These are phyloP conservation scores for Rosa multiflora DNA, from an alignment of 306 rosid species.

Conservation along the genomic window DNA sequence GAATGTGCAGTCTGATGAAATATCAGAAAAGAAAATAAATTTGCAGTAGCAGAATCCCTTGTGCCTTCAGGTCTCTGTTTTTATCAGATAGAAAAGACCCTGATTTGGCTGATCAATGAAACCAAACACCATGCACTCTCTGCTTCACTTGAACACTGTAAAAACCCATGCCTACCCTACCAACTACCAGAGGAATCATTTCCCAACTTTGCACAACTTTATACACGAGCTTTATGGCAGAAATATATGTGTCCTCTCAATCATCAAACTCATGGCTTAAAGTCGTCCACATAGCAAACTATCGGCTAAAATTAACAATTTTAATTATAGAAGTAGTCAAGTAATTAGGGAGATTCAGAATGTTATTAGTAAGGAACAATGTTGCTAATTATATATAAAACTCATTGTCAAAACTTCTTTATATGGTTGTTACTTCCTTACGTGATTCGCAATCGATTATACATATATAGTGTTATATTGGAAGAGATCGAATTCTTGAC, in stretches of 20 bases:
- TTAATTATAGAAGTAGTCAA: background rate
- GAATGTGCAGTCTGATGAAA: conserved; percentile 1
- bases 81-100: conserved; percentile 5
- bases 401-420: too few species aligned
- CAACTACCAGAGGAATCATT: background rate
- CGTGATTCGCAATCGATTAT: too few species aligned
- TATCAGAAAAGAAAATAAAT: background rate
- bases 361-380: too few species aligned
- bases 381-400: too few species aligned
- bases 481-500: too few species aligned
- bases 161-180: too few species aligned
- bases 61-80: background rate
- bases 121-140: background rate
- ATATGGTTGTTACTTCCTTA: too few species aligned
- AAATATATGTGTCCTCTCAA: background rate
- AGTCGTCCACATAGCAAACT: background rate
- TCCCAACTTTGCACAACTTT: background rate
- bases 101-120: conserved; percentile 19
- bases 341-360: background rate
- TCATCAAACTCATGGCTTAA: background rate
- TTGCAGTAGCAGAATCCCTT: background rate
- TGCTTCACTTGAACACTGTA: background rate
- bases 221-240: background rate
- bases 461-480: too few species aligned
- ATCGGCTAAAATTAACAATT: background rate